Evolutionary conservation across 441 rosid genomes (phyloP).

Genomic region (Corymbia citriodora): DNA sequence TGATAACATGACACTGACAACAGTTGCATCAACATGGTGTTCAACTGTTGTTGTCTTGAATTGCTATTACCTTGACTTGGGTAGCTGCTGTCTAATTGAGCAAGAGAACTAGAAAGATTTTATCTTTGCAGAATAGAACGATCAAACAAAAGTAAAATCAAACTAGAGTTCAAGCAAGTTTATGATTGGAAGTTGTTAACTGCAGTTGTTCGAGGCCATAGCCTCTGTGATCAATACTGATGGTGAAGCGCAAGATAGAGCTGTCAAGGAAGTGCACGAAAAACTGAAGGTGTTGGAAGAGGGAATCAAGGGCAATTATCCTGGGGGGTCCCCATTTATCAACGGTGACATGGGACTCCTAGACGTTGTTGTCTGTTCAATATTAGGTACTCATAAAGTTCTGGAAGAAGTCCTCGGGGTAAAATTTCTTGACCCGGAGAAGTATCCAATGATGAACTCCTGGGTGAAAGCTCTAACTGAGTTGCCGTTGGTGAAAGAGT

Average conservation of each 20-base stretch:
- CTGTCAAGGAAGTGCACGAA: background rate
- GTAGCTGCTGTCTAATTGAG: background rate
- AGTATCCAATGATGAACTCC: background rate
- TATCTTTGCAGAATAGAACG: background rate
- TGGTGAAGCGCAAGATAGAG: background rate
- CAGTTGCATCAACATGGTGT: background rate
- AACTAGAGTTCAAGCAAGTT: background rate
- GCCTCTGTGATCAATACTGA: background rate
- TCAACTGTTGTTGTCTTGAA: background rate
- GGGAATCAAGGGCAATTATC: background rate
- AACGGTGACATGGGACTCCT: background rate
- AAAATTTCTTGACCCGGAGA: background rate
- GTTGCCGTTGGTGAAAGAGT: background rate
- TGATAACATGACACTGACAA: background rate
- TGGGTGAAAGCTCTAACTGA: background rate
- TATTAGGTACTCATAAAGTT: background rate
- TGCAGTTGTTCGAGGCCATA: slow-evolving; percentile 20
- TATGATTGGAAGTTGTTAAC: background rate
- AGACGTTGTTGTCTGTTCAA: background rate
- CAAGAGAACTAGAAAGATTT: background rate
- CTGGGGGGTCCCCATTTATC: background rate
- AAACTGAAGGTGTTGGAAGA: background rate
- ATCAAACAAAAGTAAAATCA: background rate
- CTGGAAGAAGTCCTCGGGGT: background rate
- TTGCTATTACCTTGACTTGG: background rate